Evolutionary conservation across 768 basidiomycete genomes (phyloP).

Genomic region (Suillus ampliporus): DNA sequence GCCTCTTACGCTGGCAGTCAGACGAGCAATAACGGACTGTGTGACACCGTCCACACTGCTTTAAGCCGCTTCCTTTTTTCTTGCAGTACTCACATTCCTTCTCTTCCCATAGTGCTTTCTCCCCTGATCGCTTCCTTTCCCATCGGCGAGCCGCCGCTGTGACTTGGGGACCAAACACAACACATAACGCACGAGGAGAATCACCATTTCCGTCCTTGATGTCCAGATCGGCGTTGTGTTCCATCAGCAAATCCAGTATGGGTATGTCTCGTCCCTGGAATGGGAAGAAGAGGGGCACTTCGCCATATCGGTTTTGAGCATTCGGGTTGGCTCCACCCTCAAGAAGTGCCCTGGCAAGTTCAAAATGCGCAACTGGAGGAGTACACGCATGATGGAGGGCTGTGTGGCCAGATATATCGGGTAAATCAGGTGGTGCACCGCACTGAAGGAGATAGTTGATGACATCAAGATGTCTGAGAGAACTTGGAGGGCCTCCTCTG

Average conservation of each 20-base stretch:
- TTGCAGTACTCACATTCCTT: conserved; percentile 49
- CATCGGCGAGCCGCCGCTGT: conserved; percentile 51
- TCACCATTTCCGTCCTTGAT: conserved; percentile 45
- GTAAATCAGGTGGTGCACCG: conserved; percentile 46
- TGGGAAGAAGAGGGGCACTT: conserved; percentile 44
- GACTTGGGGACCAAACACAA: conserved; percentile 47
- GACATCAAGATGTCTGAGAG: conserved; percentile 38
- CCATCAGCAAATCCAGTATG: conserved; percentile 53
- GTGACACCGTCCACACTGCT: conserved; percentile 50
- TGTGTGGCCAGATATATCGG: conserved; percentile 55
- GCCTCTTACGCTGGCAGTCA: conserved; percentile 56
- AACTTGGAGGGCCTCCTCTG: conserved; percentile 15
- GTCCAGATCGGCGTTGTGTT: conserved; percentile 52
- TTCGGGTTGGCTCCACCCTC: conserved; percentile 54
- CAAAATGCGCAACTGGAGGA: conserved; percentile 26
- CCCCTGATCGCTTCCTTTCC: conserved; percentile 52
- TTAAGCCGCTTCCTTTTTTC: conserved; percentile 38
- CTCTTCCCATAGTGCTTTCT: conserved; percentile 46
- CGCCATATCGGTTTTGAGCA: conserved; percentile 54
- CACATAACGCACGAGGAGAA: conserved; percentile 36
- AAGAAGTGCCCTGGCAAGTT: conserved; percentile 47
- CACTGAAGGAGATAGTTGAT: conserved; percentile 47
- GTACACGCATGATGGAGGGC: conserved; percentile 54
- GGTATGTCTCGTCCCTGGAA: conserved; percentile 39
- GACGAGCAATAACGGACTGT: conserved; percentile 56